Evolutionary conservation across 495 filamentous ascomycete species (phyloP), one percentile per base, ranked within the genome.

Genomic region (Hypoxylon cercidicola): DNA sequence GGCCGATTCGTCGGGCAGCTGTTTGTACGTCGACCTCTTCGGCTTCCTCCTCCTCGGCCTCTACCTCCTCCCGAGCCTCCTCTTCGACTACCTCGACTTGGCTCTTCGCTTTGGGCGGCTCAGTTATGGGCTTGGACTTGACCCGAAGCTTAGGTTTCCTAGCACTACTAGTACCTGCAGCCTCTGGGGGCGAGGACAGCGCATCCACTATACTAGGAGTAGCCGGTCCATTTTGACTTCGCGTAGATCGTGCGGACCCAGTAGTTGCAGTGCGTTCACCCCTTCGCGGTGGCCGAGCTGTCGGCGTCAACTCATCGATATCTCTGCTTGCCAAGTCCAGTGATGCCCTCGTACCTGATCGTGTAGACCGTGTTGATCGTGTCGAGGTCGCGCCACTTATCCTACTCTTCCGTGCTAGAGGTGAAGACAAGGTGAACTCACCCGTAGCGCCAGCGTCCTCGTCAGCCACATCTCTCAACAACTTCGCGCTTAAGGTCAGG

Each of bases 401-500:
- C 37, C 72, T 74, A 19, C 69, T 64, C 54, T 74, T 75, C 39
- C 75, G 69, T 66, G 72, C 75, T 40, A 79, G 55, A 5, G 79
- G 79, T 18, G 79, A 82, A 15, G 79, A 82, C 16, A 68, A 62
- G 32, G 63, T 69, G 15, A 63, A 41, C 13, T 72, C 65, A 13
- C 60, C 69, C 25, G 69, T 68, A 30, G 13, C 21, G 3, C 55
- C 50, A 21, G 51, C 60, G 9, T 70, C 73, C 10, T 72, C 70
- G 12, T 69, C 56, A 13, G 64, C 60, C 15, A 78, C 71, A 32
- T 62, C 57, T 35, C 63, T 69, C 41, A 76, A 70, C n/a, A 80
- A 62, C 37, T 66, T 64, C 49, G 75, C 45, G 60, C 79, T 72
- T 44, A 66, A 60, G 39, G 61, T 73, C 0, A 69, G 23, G 19